phyloP scores from a whole-genome alignment of 1,284 basidiomycete genomes.

The Athelia psychrophila region DNA sequence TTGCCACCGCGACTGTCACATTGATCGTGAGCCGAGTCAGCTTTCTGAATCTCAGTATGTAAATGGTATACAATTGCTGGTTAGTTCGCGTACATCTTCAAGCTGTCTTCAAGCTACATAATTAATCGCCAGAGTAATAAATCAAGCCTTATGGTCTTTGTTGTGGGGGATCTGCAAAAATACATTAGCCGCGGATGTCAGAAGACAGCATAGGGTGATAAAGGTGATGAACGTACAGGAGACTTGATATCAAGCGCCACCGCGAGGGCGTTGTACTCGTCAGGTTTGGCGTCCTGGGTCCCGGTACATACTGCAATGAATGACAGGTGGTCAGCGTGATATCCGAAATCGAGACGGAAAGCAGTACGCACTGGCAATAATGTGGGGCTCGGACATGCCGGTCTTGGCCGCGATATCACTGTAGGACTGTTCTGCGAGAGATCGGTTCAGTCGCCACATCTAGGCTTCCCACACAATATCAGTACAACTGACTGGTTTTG shows the following conservation, averaged over 20 bases:
- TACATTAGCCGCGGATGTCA: no score
- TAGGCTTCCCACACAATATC: not conserved
- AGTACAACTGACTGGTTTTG: conserved; percentile 38
- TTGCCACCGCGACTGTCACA: no score
- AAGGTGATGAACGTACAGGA: conserved; percentile 19
- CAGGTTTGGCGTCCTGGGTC: conserved; percentile 36
- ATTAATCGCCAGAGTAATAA: no score
- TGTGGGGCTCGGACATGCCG: conserved; percentile 39
- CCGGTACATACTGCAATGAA: conserved; percentile 50
- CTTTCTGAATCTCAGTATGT: no score
- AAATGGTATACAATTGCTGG: no score
- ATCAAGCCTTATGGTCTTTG: no score
- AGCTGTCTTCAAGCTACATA: no score
- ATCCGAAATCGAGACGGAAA: no score
- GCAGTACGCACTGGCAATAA: conserved; percentile 47
- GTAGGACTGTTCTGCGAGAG: conserved; percentile 42
- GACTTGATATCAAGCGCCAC: conserved; percentile 39
- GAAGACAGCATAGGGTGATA: no score
- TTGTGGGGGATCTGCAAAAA: no score
- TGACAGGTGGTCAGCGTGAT: conserved; percentile 1
- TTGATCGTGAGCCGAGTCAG: no score
- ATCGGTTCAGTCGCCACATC: not conserved
- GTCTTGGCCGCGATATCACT: conserved; percentile 43
- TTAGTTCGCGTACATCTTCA: no score
- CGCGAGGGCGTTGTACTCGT: conserved; percentile 54